phyloP scores from a whole-genome alignment of 495 filamentous ascomycete species.

The Penicillium cosmopolitanum region DNA sequence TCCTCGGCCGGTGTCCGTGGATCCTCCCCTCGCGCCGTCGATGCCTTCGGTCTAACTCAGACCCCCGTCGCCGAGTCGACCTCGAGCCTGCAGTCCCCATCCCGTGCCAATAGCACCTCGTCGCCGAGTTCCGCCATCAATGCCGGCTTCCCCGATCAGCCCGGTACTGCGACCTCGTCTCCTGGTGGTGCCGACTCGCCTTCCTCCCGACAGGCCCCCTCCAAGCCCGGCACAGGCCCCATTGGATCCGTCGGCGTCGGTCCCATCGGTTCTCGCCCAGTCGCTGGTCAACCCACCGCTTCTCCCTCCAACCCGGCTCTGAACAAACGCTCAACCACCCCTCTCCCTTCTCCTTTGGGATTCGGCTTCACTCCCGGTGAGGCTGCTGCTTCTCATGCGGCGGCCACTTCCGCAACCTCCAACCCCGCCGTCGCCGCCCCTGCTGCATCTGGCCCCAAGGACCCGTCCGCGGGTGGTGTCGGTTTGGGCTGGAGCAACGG shows the following conservation, averaged over 20 bases:
- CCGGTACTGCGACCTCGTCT: conserved; percentile 86
- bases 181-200: conserved; percentile 89
- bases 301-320: conserved; percentile 65
- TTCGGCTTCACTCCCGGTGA: conserved; percentile 72
- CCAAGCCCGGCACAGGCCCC: conserved; percentile 55
- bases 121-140: conserved; percentile 71
- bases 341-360: conserved; percentile 80
- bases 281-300: conserved; percentile 45
- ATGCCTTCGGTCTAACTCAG: conserved; percentile 61
- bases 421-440: conserved; percentile 53
- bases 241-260: conserved; percentile 84
- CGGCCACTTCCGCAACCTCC: conserved; percentile 64
- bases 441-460: conserved; percentile 42
- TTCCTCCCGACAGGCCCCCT: conserved; percentile 60
- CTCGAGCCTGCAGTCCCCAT: conserved; percentile 62
- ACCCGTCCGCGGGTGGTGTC: conserved; percentile 51
- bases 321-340: conserved; percentile 87
- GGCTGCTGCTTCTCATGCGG: conserved; percentile 40
- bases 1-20: conserved; percentile 56
- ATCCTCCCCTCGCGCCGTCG: conserved; percentile 64
- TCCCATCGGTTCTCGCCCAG: conserved; percentile 90
- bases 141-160: conserved; percentile 69
- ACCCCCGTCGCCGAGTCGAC: conserved; percentile 45
- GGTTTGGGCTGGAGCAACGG: conserved; percentile 72
- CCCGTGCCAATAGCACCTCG: conserved; percentile 86